Percentiles rank a stretch among this genome's conserved stretches.
These are phyloP conservation scores for Aspergillus ellipticus DNA, from an alignment of 495 filamentous ascomycete species.

Conservation along the genomic window DNA sequence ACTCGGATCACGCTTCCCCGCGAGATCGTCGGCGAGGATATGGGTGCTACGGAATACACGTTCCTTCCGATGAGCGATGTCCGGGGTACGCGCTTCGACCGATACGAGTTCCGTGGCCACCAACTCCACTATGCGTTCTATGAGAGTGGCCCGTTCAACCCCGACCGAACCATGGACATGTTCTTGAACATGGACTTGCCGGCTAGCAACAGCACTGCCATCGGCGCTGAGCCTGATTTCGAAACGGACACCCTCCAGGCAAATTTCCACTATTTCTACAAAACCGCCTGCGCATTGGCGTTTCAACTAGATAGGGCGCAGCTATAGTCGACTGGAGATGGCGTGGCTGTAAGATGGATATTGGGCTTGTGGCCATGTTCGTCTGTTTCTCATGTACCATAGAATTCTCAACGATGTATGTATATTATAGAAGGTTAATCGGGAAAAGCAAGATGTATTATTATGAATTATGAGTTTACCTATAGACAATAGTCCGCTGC, in stretches of 20 bases:
- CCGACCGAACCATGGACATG: conserved; percentile 27
- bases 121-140: conserved; percentile 28
- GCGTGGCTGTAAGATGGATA: not conserved
- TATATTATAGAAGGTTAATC: not conserved
- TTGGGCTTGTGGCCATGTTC: not conserved
- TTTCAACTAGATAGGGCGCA: conserved; percentile 25
- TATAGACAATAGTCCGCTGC: too few relatives aligned
- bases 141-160: conserved; percentile 32
- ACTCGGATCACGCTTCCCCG: conserved; percentile 30
- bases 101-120: conserved; percentile 29
- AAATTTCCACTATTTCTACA: conserved; percentile 38
- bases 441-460: not conserved
- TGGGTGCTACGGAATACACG: conserved; percentile 31
- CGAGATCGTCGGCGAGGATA: conserved; percentile 9
- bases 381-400: not conserved
- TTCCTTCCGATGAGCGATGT: conserved; percentile 29
- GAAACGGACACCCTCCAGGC: conserved; percentile 9
- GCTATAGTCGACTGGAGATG: not conserved
- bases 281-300: conserved; percentile 34
- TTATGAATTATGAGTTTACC: too few relatives aligned
- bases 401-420: not conserved
- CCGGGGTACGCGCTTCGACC: conserved; percentile 22
- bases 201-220: not conserved
- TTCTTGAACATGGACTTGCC: conserved; percentile 26
- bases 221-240: not conserved